Conservation (phyloP, 306 rosid genomes). For the Styphnolobium japonicum region DNA sequence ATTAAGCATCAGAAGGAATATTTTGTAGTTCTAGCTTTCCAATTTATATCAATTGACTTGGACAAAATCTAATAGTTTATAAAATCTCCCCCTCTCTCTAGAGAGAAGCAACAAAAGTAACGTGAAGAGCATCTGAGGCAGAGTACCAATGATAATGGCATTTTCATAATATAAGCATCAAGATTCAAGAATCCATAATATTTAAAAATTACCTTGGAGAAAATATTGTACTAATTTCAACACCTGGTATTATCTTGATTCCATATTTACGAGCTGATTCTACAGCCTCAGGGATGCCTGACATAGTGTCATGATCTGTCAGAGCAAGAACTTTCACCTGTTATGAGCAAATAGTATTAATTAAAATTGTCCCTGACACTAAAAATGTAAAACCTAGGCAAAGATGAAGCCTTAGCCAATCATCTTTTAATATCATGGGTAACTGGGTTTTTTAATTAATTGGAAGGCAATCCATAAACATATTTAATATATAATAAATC, state of each 20-base stretch:
- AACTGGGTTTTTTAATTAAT: not conserved
- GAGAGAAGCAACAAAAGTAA: conserved; percentile 9
- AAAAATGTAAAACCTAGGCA: not conserved
- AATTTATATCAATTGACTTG: not conserved
- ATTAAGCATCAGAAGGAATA: not conserved
- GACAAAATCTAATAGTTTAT: not conserved
- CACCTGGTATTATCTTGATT: conserved; percentile 96
- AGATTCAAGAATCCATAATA: conserved; percentile 1
- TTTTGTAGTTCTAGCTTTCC: not conserved
- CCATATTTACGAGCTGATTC: conserved; percentile 82
- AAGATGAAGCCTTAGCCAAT: not conserved
- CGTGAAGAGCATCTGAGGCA: not conserved
- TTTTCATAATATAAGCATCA: not conserved
- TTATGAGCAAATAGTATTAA: conserved; percentile 59
- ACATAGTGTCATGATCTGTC: conserved; percentile 99
- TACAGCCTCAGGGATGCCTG: conserved; percentile 89
- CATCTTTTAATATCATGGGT: not conserved
- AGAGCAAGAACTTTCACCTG: conserved; percentile 99
- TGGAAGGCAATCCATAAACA: conserved; percentile 10
- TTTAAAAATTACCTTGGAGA: conserved; percentile 57
- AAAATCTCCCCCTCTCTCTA: not conserved
- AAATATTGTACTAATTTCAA: conserved; percentile 83
- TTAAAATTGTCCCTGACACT: conserved; percentile 29
- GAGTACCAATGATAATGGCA: not conserved
- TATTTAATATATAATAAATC: too few relatives aligned